These are phyloP conservation scores for Neurospora cerealis DNA, from an alignment of 495 filamentous ascomycete species.

Conservation along the genomic window DNA sequence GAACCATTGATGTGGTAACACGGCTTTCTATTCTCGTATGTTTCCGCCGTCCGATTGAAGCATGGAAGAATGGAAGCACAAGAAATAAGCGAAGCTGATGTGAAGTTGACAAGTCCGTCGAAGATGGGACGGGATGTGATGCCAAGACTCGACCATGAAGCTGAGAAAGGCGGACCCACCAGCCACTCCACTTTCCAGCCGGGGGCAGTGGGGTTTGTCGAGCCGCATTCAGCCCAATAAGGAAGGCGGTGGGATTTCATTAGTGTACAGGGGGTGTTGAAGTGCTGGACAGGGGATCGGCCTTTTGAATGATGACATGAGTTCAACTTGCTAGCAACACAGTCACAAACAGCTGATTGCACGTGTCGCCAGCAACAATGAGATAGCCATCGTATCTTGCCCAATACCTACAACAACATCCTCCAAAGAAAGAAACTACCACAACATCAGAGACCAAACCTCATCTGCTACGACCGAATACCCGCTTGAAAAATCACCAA, in stretches of 20 bases:
- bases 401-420: background rate
- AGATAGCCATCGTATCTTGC: background rate
- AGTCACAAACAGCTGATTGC: background rate
- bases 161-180: background rate
- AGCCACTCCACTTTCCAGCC: background rate
- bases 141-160: background rate
- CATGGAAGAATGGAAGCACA: background rate
- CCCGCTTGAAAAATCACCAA: background rate
- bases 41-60: background rate
- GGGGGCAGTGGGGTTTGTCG: background rate
- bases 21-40: background rate
- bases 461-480: background rate
- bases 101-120: background rate
- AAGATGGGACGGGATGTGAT: background rate
- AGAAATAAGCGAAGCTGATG: background rate
- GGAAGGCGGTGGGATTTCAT: background rate
- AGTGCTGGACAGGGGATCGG: background rate
- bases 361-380: background rate
- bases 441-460: background rate
- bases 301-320: background rate
- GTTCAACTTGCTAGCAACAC: background rate
- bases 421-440: background rate
- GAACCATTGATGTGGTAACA: background rate
- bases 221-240: background rate
- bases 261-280: background rate